These are phyloP conservation scores for Pluteus cervinus DNA, from an alignment of 768 basidiomycete species.

Conservation along the genomic window DNA sequence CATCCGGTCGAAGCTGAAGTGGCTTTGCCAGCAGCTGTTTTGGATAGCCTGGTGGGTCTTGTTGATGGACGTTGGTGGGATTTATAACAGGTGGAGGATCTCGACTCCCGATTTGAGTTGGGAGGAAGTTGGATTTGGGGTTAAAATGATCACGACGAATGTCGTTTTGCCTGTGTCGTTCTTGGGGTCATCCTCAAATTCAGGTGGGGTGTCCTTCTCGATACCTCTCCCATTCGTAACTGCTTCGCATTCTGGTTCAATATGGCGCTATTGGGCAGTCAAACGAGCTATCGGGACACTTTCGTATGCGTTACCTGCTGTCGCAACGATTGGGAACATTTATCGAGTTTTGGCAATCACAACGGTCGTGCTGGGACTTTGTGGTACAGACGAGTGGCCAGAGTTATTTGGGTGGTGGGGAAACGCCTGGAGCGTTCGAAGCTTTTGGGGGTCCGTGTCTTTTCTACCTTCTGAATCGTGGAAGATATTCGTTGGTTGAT, in stretches of 20 bases:
- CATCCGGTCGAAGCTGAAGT: slow-evolving; percentile 14
- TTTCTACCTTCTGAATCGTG: neutral
- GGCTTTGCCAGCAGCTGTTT: too few relatives aligned
- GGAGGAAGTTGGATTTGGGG: too few relatives aligned
- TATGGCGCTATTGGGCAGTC: slow-evolving; percentile 12
- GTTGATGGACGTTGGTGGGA: too few relatives aligned
- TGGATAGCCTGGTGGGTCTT: too few relatives aligned
- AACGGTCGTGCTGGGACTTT: slow-evolving; percentile 13
- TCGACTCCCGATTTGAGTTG: too few relatives aligned
- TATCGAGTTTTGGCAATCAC: slow-evolving; percentile 11
- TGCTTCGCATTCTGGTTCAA: slow-evolving; percentile 10
- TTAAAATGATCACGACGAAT: too few relatives aligned
- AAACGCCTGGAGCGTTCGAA: slow-evolving; percentile 14
- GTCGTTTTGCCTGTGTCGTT: too few relatives aligned
- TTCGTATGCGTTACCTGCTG: too few relatives aligned
- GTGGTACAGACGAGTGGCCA: slow-evolving; percentile 18
- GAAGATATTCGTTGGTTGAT: slow-evolving; percentile 1
- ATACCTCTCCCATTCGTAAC: slow-evolving; percentile 16
- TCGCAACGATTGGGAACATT: slow-evolving; percentile 13
- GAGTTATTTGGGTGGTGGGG: slow-evolving; percentile 14
- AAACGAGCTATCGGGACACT: too few relatives aligned
- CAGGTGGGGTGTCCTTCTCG: slow-evolving; percentile 10
- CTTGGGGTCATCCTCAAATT: too few relatives aligned
- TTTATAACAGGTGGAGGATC: slow-evolving; percentile 10
- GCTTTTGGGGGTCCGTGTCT: slow-evolving; percentile 19